Conservation (phyloP, 768 basidiomycete species). For the Lentinula raphanica region DNA sequence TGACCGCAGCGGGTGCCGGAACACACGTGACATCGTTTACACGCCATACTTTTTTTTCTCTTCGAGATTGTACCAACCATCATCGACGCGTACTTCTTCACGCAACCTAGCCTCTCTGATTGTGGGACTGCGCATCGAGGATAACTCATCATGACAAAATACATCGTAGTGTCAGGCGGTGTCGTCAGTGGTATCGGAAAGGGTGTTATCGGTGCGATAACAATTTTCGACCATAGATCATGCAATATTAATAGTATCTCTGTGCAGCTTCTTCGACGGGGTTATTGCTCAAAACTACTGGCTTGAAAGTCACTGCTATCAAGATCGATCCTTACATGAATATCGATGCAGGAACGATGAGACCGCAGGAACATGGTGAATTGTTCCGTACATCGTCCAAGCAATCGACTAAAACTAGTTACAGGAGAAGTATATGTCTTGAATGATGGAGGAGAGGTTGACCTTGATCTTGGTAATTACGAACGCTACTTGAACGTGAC, state of each 20-base stretch:
- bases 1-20: not conserved
- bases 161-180: conserved; percentile 93
- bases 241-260: conserved; percentile 4
- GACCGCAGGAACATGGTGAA: conserved; percentile 96
- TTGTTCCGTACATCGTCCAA: not conserved
- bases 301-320: conserved; percentile 96
- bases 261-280: conserved; percentile 90
- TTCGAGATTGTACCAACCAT: not conserved
- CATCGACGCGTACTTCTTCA: not conserved
- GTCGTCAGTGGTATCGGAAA: conserved; percentile 99
- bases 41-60: not conserved
- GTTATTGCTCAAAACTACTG: conserved; percentile 88
- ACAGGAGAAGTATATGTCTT: conserved; percentile 95
- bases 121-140: not conserved
- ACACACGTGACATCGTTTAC: not conserved
- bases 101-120: not conserved
- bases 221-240: conserved; percentile 15
- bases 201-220: conserved; percentile 88
- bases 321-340: conserved; percentile 99
- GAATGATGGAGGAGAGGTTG: conserved; percentile 98
- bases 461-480: conserved; percentile 96
- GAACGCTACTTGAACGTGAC: conserved; percentile 97
- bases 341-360: conserved; percentile 99
- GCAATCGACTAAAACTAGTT: conserved; percentile 11
- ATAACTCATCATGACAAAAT: conserved; percentile 74